Evolutionary conservation across 1,139 yeast species (phyloP).

Genomic region (Scheffersomyces quercinus): DNA sequence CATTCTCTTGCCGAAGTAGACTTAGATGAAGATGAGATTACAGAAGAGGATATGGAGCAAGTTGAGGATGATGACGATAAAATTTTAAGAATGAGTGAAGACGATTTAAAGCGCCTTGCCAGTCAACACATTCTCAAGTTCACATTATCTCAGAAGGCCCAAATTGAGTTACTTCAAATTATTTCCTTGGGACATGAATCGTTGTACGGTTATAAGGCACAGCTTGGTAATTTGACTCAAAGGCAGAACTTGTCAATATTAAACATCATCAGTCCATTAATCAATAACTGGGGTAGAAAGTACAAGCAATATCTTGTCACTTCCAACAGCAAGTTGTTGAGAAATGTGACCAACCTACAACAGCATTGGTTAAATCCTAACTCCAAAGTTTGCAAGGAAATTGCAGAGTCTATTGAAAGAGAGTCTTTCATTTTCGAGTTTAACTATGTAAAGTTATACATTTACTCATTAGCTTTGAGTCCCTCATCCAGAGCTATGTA

Average conservation of each 20-base stretch:
- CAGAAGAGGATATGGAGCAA: constrained; percentile 33
- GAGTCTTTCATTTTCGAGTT: constrained; percentile 81
- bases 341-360: constrained; percentile 28
- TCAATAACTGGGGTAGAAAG: constrained; percentile 75
- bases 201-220: constrained; percentile 66
- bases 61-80: constrained; percentile 27
- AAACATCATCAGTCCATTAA: constrained; percentile 70
- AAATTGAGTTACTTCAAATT: constrained; percentile 74
- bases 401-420: constrained; percentile 50
- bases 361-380: constrained; percentile 35
- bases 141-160: constrained; percentile 70
- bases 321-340: constrained; percentile 31
- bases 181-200: constrained; percentile 84
- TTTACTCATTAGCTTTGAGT: constrained; percentile 77
- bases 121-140: constrained; percentile 39
- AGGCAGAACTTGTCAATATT: constrained; percentile 71
- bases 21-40: constrained; percentile 42
- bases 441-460: constrained; percentile 79
- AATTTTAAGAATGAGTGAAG: constrained; percentile 38
- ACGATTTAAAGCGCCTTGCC: constrained; percentile 33
- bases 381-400: constrained; percentile 39
- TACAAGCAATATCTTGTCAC: constrained; percentile 58
- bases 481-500: constrained; percentile 28
- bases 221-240: constrained; percentile 54
- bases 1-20: constrained; percentile 67